Evolutionary conservation across 1,139 yeast genomes (phyloP).

Genomic region (Suhomyces yuchorum): DNA sequence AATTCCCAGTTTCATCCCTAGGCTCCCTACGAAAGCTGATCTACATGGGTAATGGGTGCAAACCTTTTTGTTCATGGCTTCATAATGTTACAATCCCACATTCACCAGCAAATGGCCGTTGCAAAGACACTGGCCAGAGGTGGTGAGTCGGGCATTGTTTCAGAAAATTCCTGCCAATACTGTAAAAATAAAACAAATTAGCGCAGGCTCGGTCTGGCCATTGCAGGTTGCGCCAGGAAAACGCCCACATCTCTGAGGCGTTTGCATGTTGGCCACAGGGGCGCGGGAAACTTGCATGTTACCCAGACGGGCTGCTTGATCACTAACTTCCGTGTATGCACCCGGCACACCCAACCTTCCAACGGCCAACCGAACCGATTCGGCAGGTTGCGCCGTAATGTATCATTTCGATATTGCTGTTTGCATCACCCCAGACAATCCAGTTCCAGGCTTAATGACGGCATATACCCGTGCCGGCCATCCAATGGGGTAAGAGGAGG

Average conservation of each 20-base stretch:
- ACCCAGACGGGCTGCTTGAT: neutral
- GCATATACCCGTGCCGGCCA: neutral
- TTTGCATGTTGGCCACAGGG: neutral
- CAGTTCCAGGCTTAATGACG: neutral
- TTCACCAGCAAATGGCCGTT: neutral
- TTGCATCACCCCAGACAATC: neutral
- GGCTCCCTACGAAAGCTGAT: too few species aligned
- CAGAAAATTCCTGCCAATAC: neutral
- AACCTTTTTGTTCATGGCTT: neutral
- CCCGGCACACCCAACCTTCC: neutral
- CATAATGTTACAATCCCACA: neutral
- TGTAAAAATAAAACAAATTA: neutral
- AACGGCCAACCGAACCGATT: neutral
- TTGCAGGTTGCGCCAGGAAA: neutral
- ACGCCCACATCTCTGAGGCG: neutral
- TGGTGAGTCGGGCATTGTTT: neutral
- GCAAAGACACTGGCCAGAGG: neutral
- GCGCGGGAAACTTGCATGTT: neutral
- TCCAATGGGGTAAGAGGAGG: neutral
- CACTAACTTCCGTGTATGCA: neutral
- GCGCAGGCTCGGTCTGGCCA: neutral
- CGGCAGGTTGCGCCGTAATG: conserved; percentile 1
- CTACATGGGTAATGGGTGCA: neutral
- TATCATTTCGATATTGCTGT: neutral
- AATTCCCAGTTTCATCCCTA: too few species aligned